phyloP scores from a whole-genome alignment of 148 eudicot genomes.

The Persicaria maculosa region DNA sequence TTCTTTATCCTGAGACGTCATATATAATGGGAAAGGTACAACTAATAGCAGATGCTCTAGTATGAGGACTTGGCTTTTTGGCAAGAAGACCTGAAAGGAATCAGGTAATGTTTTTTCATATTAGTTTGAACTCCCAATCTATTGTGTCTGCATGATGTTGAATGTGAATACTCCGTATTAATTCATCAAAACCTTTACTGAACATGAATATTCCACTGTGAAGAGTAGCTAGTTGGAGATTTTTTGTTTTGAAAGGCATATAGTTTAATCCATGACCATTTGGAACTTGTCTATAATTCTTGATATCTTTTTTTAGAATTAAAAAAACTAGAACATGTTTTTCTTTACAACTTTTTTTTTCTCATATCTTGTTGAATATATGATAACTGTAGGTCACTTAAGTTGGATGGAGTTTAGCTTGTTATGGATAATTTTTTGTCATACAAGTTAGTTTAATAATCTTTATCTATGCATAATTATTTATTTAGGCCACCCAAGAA shows the following conservation, averaged over 20 bases:
- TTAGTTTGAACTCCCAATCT: not conserved
- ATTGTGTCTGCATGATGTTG: not conserved
- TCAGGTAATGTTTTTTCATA: not conserved
- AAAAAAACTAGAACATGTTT: not conserved
- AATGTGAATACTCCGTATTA: too few relatives aligned
- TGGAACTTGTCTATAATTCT: not conserved
- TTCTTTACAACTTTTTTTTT: not conserved
- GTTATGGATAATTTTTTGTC: too few relatives aligned
- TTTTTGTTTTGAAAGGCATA: not conserved
- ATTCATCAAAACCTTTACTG: too few relatives aligned
- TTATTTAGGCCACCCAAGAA: too few relatives aligned
- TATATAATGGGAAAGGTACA: slow-evolving; percentile 2
- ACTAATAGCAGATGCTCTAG: not conserved
- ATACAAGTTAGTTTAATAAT: too few relatives aligned
- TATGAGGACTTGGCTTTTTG: not conserved
- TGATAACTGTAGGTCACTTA: too few relatives aligned
- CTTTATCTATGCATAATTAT: too few relatives aligned
- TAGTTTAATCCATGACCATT: not conserved
- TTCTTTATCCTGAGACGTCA: not conserved
- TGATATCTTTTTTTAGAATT: not conserved
- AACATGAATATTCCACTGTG: too few relatives aligned
- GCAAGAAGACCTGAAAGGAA: not conserved
- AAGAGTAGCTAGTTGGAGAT: too few relatives aligned
- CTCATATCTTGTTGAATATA: not conserved
- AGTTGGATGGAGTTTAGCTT: too few relatives aligned